Evolutionary conservation across 208 protist species (phyloP).

Genomic region (Trypanosoma scelopori): DNA sequence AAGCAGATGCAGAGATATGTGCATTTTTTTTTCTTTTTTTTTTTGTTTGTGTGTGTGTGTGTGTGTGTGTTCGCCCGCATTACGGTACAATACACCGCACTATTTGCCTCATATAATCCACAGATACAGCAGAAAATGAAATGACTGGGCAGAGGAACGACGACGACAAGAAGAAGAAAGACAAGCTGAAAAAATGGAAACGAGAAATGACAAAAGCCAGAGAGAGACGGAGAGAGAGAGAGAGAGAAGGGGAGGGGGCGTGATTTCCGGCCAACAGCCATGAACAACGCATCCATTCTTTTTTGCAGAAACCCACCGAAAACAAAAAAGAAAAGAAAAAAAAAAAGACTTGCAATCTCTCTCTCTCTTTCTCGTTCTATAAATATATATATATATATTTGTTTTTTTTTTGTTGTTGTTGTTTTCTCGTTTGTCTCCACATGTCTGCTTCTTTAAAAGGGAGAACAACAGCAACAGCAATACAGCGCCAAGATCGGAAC

Average conservation of each 20-base stretch:
- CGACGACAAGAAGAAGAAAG: background rate
- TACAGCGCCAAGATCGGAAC: background rate
- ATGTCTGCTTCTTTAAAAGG: background rate
- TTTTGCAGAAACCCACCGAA: too few relatives aligned
- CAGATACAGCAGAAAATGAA: background rate
- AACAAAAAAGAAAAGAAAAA: too few relatives aligned
- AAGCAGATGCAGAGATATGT: slow-evolving; percentile 5
- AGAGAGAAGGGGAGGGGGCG: background rate
- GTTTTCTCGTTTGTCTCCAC: too few relatives aligned
- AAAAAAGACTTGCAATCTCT: too few relatives aligned
- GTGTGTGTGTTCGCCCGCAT: background rate
- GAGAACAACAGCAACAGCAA: slow-evolving; percentile 2
- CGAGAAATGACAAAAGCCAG: background rate
- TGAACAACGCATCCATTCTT: too few relatives aligned
- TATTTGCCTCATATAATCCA: background rate
- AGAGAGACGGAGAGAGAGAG: background rate
- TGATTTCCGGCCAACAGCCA: background rate
- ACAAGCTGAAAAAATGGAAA: background rate
- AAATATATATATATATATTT: background rate
- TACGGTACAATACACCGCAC: too few relatives aligned
- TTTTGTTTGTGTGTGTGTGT: slow-evolving; percentile 3
- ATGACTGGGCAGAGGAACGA: background rate
- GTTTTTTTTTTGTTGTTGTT: background rate
- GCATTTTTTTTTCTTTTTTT: too few relatives aligned
- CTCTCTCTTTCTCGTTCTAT: slow-evolving; percentile 1